phyloP scores from a whole-genome alignment of 352 stramenopile genomes.

The Globisporangium rhizosaccharum region DNA sequence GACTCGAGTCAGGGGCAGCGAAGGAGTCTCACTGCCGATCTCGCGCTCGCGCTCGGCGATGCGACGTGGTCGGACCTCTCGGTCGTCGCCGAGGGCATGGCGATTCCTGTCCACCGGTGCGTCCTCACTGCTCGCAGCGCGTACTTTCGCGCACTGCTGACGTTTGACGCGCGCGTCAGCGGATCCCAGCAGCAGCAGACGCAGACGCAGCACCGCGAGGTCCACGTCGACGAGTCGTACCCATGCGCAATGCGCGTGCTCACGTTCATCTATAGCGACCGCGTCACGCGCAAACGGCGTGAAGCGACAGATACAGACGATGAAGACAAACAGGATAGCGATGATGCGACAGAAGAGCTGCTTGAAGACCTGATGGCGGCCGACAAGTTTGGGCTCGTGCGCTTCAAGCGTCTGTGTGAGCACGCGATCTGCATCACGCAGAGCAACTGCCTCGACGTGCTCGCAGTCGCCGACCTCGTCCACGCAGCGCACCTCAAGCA shows the following conservation, averaged over 20 bases:
- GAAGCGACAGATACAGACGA: neutral
- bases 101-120: slow-evolving; percentile 52
- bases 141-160: slow-evolving; percentile 59
- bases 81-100: slow-evolving; percentile 36
- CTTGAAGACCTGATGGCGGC: slow-evolving; percentile 71
- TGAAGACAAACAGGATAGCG: slow-evolving; percentile 1
- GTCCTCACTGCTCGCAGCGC: slow-evolving; percentile 58
- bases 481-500: slow-evolving; percentile 53
- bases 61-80: slow-evolving; percentile 42
- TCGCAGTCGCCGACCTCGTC: slow-evolving; percentile 57
- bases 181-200: neutral
- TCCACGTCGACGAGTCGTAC: slow-evolving; percentile 62
- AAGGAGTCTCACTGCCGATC: slow-evolving; percentile 30
- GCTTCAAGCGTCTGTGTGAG: slow-evolving; percentile 66
- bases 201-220: slow-evolving; percentile 3
- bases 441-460: slow-evolving; percentile 52
- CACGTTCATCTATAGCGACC: slow-evolving; percentile 74
- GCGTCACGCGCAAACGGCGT: slow-evolving; percentile 15
- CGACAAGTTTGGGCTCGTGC: slow-evolving; percentile 67
- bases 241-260: slow-evolving; percentile 43
- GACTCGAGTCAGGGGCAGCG: neutral
- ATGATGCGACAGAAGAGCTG: slow-evolving; percentile 26
- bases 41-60: slow-evolving; percentile 47
- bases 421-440: slow-evolving; percentile 34
- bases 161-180: slow-evolving; percentile 21